phyloP scores from a whole-genome alignment of 352 stramenopile genomes.

The Pythium brassicae region DNA sequence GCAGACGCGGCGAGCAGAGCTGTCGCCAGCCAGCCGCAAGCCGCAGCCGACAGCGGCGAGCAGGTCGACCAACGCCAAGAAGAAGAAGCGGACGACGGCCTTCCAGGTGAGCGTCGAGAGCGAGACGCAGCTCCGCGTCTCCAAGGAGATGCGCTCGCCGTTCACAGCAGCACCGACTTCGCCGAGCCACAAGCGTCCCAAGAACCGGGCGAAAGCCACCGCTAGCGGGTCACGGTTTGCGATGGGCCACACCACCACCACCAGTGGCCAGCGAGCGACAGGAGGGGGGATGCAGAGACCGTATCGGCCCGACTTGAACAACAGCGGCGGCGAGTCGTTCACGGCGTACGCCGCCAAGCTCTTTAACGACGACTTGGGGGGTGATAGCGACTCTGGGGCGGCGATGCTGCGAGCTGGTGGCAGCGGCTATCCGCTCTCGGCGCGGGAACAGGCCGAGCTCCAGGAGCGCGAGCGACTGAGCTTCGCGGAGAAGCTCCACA shows the following conservation, averaged over 20 bases:
- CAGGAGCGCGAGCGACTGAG: slow-evolving; percentile 60
- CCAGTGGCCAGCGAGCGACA: slow-evolving; percentile 3
- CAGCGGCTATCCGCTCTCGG: slow-evolving; percentile 14
- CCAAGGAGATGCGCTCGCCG: slow-evolving; percentile 22
- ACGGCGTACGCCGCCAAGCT: slow-evolving; percentile 64
- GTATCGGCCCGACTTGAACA: background rate
- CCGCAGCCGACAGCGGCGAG: background rate
- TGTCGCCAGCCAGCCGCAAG: slow-evolving; percentile 3
- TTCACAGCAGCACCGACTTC: slow-evolving; percentile 23
- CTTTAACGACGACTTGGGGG: slow-evolving; percentile 42
- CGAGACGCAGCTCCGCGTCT: slow-evolving; percentile 33
- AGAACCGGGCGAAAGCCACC: slow-evolving; percentile 3
- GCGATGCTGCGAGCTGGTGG: background rate
- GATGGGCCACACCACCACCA: background rate
- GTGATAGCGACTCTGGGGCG: slow-evolving; percentile 1
- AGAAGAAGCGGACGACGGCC: slow-evolving; percentile 19
- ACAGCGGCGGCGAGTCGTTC: slow-evolving; percentile 36
- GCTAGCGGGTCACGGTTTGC: background rate
- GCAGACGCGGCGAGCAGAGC: slow-evolving; percentile 3
- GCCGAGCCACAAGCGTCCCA: slow-evolving; percentile 14
- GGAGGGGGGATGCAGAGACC: slow-evolving; percentile 1
- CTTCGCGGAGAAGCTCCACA: slow-evolving; percentile 84
- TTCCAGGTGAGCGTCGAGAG: slow-evolving; percentile 44
- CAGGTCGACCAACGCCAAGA: slow-evolving; percentile 8
- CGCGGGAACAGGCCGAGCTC: slow-evolving; percentile 31